Conservation (phyloP, 352 stramenopile species). For the Globisporangium irregulare region DNA sequence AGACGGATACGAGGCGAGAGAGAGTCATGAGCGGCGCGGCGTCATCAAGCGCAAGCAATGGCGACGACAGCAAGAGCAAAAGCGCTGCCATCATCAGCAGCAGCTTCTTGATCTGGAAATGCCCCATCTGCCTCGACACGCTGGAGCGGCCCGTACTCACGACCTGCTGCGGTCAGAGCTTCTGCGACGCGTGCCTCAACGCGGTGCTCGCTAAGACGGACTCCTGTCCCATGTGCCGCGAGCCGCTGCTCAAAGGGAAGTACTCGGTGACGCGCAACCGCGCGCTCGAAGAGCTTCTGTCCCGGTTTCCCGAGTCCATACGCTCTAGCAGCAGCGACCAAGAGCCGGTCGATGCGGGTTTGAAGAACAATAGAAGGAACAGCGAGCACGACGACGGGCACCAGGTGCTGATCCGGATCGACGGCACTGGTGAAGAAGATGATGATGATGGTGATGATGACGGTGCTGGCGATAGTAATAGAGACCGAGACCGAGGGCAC, state of each 20-base stretch:
- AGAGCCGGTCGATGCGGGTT: not conserved
- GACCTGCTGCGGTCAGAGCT: constrained; percentile 66
- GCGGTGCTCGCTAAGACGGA: constrained; percentile 35
- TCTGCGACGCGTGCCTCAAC: constrained; percentile 55
- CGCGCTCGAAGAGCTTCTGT: constrained; percentile 38
- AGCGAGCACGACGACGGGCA: constrained; percentile 7
- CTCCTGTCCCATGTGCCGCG: constrained; percentile 57
- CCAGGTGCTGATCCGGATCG: constrained; percentile 22
- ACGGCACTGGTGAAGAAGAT: not conserved
- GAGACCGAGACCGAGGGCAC: not conserved
- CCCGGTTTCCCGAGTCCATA: constrained; percentile 13
- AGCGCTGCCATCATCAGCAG: constrained; percentile 3
- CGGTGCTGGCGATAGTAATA: not conserved
- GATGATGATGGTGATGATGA: not conserved
- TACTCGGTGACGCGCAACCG: constrained; percentile 55
- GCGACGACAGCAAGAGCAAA: too few species aligned
- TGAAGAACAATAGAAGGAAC: not conserved
- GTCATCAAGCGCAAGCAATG: too few species aligned
- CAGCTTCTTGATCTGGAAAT: constrained; percentile 28
- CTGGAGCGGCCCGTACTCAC: constrained; percentile 46
- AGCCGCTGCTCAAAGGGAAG: constrained; percentile 38
- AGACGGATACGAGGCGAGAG: too few species aligned
- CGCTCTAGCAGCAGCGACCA: not conserved
- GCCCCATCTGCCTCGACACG: constrained; percentile 53
- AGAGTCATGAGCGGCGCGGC: too few species aligned